Evolutionary conservation across 2,329 filamentous ascomycete species (phyloP).

Genomic region (Cladosporium sp.): DNA sequence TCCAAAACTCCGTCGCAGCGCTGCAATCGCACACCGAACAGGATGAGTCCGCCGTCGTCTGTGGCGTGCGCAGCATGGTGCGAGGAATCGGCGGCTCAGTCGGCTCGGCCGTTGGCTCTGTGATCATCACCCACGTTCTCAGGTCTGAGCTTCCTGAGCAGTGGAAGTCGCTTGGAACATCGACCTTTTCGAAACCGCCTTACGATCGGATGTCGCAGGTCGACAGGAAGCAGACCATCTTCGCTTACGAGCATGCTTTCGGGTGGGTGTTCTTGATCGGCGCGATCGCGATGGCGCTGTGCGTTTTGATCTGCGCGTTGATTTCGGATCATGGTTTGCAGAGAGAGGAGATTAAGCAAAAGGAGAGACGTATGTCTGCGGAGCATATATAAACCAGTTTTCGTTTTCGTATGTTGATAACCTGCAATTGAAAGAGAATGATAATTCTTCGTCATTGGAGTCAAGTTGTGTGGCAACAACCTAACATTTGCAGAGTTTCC

Average conservation of each 20-base stretch:
- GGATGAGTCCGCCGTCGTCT: slow-evolving; percentile 23
- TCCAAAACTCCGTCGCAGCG: slow-evolving; percentile 29
- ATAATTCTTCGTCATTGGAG: neutral
- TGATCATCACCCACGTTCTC: slow-evolving; percentile 18
- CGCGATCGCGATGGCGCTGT: slow-evolving; percentile 20
- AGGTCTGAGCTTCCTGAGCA: slow-evolving; percentile 12
- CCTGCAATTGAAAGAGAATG: neutral
- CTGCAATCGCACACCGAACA: slow-evolving; percentile 25
- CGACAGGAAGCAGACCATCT: slow-evolving; percentile 13
- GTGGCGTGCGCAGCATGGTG: slow-evolving; percentile 27
- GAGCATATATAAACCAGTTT: neutral
- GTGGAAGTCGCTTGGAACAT: slow-evolving; percentile 15
- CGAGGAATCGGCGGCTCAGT: slow-evolving; percentile 27
- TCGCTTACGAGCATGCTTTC: slow-evolving; percentile 22
- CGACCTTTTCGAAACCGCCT: slow-evolving; percentile 21
- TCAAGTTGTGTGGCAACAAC: neutral
- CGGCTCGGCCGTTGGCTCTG: slow-evolving; percentile 25
- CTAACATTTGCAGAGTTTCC: neutral
- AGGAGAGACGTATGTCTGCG: slow-evolving; percentile 15
- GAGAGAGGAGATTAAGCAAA: slow-evolving; percentile 14
- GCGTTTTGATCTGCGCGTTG: slow-evolving; percentile 11
- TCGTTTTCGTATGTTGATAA: neutral
- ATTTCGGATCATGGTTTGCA: slow-evolving; percentile 13
- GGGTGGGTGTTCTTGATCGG: slow-evolving; percentile 21
- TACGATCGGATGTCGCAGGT: slow-evolving; percentile 1